Evolutionary conservation across 2,329 filamentous ascomycete species (phyloP).

Genomic region (Monosporascus sp.): DNA sequence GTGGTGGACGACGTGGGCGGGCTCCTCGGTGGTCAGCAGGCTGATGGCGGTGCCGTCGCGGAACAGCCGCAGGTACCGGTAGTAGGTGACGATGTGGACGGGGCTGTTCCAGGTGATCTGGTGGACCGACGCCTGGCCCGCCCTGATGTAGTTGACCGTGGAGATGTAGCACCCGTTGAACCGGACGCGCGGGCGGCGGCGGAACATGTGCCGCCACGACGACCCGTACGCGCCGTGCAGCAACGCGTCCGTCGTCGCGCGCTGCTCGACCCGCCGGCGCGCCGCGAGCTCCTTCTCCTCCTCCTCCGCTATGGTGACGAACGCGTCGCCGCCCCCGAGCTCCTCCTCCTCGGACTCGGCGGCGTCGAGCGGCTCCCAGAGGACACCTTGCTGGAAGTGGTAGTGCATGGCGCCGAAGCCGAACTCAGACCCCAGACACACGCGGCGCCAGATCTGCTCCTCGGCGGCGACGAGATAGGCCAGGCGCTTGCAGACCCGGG

Average conservation of each 20-base stretch:
- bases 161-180: constrained; percentile 97
- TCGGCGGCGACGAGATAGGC: constrained; percentile 82
- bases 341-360: constrained; percentile 6
- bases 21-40: constrained; percentile 75
- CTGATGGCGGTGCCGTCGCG: constrained; percentile 80
- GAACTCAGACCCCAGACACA: constrained; percentile 65
- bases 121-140: constrained; percentile 67
- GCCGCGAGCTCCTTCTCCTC: constrained; percentile 34
- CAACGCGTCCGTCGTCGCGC: constrained; percentile 35
- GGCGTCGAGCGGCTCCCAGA: constrained; percentile 47
- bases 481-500: constrained; percentile 79
- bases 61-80: constrained; percentile 93
- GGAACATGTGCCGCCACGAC: constrained; percentile 69
- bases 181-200: constrained; percentile 74
- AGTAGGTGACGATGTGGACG: constrained; percentile 95
- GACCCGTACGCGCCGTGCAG: constrained; percentile 39
- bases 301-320: constrained; percentile 30
- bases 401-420: constrained; percentile 85
- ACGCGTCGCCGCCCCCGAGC: constrained; percentile 18
- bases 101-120: constrained; percentile 73
- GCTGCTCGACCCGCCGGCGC: constrained; percentile 27
- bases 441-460: constrained; percentile 76
- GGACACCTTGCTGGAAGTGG: constrained; percentile 59
- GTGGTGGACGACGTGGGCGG: constrained; percentile 80
- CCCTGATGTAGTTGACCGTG: constrained; percentile 89